These are phyloP conservation scores for Gyromitra esculenta DNA, from an alignment of 2,329 filamentous ascomycete species.

Conservation along the genomic window DNA sequence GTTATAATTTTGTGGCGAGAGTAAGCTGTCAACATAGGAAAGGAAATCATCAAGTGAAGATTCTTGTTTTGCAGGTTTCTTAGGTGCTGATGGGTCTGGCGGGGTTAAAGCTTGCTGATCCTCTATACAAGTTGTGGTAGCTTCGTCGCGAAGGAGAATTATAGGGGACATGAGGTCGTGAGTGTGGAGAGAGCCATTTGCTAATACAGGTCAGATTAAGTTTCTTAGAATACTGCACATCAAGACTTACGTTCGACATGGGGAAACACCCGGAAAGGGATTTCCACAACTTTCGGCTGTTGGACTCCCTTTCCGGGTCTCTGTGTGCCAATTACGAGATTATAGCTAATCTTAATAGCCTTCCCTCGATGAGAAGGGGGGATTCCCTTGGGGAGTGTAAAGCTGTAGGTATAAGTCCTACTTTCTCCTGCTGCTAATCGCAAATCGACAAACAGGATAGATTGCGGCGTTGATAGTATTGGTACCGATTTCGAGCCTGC, in stretches of 20 bases:
- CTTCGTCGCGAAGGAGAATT: slow-evolving; percentile 84
- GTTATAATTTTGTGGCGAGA: slow-evolving; percentile 68
- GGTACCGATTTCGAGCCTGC: slow-evolving; percentile 79
- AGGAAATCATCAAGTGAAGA: slow-evolving; percentile 72
- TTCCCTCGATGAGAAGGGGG: slow-evolving; percentile 91
- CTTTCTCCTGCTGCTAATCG: slow-evolving; percentile 88
- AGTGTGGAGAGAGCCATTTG: slow-evolving; percentile 59
- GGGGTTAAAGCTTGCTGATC: slow-evolving; percentile 56
- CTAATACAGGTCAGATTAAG: slow-evolving; percentile 56
- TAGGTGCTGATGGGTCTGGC: slow-evolving; percentile 45
- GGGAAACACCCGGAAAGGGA: slow-evolving; percentile 91
- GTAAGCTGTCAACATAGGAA: slow-evolving; percentile 78
- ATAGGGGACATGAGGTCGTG: slow-evolving; percentile 96
- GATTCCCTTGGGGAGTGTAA: slow-evolving; percentile 85
- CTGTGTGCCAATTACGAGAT: slow-evolving; percentile 90
- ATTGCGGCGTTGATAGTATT: slow-evolving; percentile 92
- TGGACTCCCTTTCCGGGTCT: slow-evolving; percentile 80
- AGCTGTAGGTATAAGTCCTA: slow-evolving; percentile 84
- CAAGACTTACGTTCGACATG: slow-evolving; percentile 77
- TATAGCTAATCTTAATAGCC: slow-evolving; percentile 92
- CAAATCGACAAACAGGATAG: slow-evolving; percentile 93
- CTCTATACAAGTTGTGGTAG: slow-evolving; percentile 70
- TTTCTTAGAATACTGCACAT: slow-evolving; percentile 10
- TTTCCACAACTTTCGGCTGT: slow-evolving; percentile 86
- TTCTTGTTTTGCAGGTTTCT: slow-evolving; percentile 54